phyloP scores from a whole-genome alignment of 2,329 filamentous ascomycete genomes.

The Coniochaeta hoffmannii region DNA sequence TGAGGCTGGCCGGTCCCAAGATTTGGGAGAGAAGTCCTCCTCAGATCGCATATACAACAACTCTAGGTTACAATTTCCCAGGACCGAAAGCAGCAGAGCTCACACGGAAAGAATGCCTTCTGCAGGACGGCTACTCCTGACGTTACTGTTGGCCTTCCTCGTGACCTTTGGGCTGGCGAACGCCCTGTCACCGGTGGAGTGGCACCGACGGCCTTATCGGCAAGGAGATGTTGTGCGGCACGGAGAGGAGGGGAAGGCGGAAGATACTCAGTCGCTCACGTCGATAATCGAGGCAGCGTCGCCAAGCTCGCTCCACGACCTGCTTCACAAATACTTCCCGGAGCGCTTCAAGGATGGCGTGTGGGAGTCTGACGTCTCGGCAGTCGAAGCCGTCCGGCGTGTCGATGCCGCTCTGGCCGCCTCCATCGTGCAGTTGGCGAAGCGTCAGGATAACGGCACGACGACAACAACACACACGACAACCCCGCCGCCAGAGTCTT shows the following conservation, averaged over 20 bases:
- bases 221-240: slow-evolving; percentile 3
- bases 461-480: slow-evolving; percentile 8
- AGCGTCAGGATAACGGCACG: slow-evolving; percentile 36
- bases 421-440: slow-evolving; percentile 56
- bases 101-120: slow-evolving; percentile 12
- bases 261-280: slow-evolving; percentile 10
- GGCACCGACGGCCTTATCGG: slow-evolving; percentile 3
- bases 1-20: slow-evolving; percentile 2
- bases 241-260: neutral
- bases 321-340: slow-evolving; percentile 56
- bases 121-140: slow-evolving; percentile 12
- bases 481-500: slow-evolving; percentile 6
- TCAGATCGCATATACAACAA: neutral
- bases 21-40: neutral
- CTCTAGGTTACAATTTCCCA: slow-evolving; percentile 1
- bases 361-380: slow-evolving; percentile 56
- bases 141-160: slow-evolving; percentile 14
- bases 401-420: slow-evolving; percentile 55
- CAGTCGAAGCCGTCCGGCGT: slow-evolving; percentile 54
- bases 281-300: slow-evolving; percentile 45
- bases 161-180: slow-evolving; percentile 16
- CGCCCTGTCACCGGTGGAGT: slow-evolving; percentile 5
- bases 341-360: slow-evolving; percentile 61
- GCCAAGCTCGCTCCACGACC: slow-evolving; percentile 54
- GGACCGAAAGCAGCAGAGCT: slow-evolving; percentile 5